Evolutionary conservation across 2,329 filamentous ascomycete species (phyloP).

Genomic region (Colletotrichum costaricense): DNA sequence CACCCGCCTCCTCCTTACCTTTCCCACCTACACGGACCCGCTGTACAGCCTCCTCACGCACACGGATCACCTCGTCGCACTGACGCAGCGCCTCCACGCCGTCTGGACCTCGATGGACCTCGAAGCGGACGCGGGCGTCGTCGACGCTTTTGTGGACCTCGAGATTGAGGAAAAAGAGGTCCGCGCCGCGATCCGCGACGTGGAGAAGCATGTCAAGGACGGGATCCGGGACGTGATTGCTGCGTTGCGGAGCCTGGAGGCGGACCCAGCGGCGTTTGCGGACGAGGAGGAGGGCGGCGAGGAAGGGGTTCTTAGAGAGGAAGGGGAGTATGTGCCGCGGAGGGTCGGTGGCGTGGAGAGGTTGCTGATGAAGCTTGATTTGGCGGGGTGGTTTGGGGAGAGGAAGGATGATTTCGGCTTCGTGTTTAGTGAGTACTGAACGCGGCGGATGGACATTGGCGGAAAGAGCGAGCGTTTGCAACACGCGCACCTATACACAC

Average conservation of each 20-base stretch:
- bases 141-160: slow-evolving; percentile 79
- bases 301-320: slow-evolving; percentile 47
- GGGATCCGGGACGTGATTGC: slow-evolving; percentile 77
- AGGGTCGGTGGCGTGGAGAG: slow-evolving; percentile 85
- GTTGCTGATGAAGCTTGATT: slow-evolving; percentile 91
- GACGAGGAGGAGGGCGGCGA: slow-evolving; percentile 52
- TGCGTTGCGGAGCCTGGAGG: slow-evolving; percentile 58
- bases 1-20: slow-evolving; percentile 74
- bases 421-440: slow-evolving; percentile 20
- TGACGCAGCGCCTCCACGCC: slow-evolving; percentile 78
- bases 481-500: background rate
- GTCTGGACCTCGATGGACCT: slow-evolving; percentile 85
- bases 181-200: slow-evolving; percentile 70
- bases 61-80: slow-evolving; percentile 84
- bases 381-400: slow-evolving; percentile 66
- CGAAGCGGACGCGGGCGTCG: slow-evolving; percentile 83
- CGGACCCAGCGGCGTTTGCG: slow-evolving; percentile 55
- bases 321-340: slow-evolving; percentile 73
- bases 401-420: slow-evolving; percentile 37
- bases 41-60: slow-evolving; percentile 76
- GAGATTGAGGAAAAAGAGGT: slow-evolving; percentile 79
- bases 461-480: no score
- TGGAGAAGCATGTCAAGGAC: slow-evolving; percentile 72
- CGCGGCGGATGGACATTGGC: background rate
- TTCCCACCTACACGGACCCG: slow-evolving; percentile 70